A percentile compares a stretch with the other conserved stretches of the same genome.
Evolutionary conservation across 2,329 filamentous ascomycete species (phyloP).

Genomic region (Fusarium proliferatum): DNA sequence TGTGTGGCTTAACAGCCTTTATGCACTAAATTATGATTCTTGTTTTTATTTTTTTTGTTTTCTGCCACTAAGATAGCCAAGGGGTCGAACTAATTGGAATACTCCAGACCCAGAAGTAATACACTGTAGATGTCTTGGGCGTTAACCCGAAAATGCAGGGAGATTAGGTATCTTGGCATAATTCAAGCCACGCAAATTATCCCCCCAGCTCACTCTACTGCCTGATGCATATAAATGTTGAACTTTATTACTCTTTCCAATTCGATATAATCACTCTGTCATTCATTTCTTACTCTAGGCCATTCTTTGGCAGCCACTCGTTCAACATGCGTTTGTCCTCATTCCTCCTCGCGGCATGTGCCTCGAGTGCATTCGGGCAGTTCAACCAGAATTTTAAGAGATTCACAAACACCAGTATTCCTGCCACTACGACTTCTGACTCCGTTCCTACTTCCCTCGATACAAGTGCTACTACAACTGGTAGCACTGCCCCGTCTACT

Average conservation of each 20-base stretch:
- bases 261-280: neutral
- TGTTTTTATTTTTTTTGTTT: fast-evolving
- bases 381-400: neutral
- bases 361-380: neutral
- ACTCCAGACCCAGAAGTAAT: fast-evolving
- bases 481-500: neutral
- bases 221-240: neutral
- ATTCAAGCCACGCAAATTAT: neutral
- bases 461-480: neutral
- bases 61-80: too few relatives aligned
- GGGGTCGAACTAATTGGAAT: fast-evolving
- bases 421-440: neutral
- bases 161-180: neutral
- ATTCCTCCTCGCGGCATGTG: neutral
- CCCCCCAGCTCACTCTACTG: neutral
- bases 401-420: slow-evolving; percentile 27
- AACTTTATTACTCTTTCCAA: fast-evolving
- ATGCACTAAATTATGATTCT: fast-evolving
- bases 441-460: neutral
- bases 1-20: neutral
- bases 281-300: neutral
- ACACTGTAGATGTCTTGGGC: neutral
- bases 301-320: neutral
- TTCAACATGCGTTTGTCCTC: neutral
- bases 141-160: neutral